Conservation (phyloP, 2,329 filamentous ascomycete genomes). For the Cladosporium sp. region DNA sequence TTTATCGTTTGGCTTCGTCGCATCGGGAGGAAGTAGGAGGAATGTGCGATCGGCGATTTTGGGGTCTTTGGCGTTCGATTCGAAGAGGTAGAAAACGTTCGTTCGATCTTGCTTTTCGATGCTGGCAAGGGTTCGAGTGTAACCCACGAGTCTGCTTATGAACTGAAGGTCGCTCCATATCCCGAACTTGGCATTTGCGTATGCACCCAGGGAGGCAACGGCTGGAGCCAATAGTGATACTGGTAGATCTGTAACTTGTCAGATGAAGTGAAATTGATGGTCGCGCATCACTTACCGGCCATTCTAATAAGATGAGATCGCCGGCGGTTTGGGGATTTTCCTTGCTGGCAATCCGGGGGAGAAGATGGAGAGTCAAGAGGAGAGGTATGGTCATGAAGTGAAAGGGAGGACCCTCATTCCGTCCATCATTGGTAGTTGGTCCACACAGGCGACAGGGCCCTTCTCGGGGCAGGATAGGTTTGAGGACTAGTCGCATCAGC, state of each 20-base stretch:
- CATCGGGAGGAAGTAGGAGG: constrained; percentile 28
- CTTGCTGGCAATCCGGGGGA: background rate
- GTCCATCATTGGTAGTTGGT: no score
- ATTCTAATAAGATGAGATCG: background rate
- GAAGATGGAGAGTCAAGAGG: background rate
- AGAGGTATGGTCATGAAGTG: no score
- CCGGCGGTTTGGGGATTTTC: background rate
- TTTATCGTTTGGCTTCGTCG: constrained; percentile 19
- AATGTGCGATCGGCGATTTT: constrained; percentile 33
- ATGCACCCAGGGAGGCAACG: constrained; percentile 64
- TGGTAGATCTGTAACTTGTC: constrained; percentile 6
- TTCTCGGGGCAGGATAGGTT: constrained; percentile 4
- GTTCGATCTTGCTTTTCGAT: constrained; percentile 50
- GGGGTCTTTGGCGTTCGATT: constrained; percentile 59
- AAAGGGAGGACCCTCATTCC: no score
- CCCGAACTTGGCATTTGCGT: constrained; percentile 68
- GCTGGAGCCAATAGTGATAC: constrained; percentile 39
- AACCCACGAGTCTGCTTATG: background rate
- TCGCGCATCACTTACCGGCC: background rate
- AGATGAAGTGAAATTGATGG: background rate
- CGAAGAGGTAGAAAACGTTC: constrained; percentile 72
- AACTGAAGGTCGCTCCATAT: constrained; percentile 63
- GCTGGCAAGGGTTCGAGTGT: background rate
- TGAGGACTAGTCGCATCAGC: constrained; percentile 6
- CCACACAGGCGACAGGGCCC: background rate